Evolutionary conservation across 1,284 basidiomycete genomes (phyloP), one percentile per base, ranked within the genome.

Genomic region (Microbotryum violaceum): DNA sequence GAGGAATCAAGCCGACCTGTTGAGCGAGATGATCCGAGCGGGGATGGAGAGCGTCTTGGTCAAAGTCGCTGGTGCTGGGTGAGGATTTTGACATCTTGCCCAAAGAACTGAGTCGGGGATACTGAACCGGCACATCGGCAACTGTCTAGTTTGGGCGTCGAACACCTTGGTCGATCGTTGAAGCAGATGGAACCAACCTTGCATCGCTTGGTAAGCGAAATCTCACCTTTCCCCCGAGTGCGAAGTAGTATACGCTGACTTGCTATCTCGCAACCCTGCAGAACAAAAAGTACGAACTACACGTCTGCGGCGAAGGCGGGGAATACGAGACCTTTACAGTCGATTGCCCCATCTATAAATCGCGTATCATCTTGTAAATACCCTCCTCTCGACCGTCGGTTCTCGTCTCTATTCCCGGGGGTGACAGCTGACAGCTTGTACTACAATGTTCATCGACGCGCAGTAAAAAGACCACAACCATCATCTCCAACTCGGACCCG

Each of bases 221-320:
- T 56, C 6, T 48, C 37, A 55, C 37, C 37, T 16, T 37, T 9
- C 27, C 27, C 5, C 6, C 27, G 27, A 4, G 27, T 27, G 27
- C 4, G 6, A 27, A 27, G 3, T 27, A 6, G 6, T 27, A 0
- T 6, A 6, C 16, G 10, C 3, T 33, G 6, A 12, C 20, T 42
- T 12, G 4, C 31, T 21, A 10, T 45, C 51, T 25, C 2, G n/a
- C 23, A 29, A 16, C 9, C 9, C 21, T 12, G 4, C 67, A 92
- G 88, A 88, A 93, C 74, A 72, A 77, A 5, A 77, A 84, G 49
- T 99, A 94, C 72, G 92, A 92, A 0, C 86, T 89, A 0, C 96
- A 99, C 75, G 83, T 96, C 1, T 97, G 93, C 66, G 96, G 96
- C 5, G 96, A 99, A 77, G 96, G 96, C 3, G 96, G 96, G 2